Percentiles rank a stretch among this genome's conserved stretches.
Conservation (phyloP, 1,284 basidiomycete species). For the Ustilago nuda region DNA sequence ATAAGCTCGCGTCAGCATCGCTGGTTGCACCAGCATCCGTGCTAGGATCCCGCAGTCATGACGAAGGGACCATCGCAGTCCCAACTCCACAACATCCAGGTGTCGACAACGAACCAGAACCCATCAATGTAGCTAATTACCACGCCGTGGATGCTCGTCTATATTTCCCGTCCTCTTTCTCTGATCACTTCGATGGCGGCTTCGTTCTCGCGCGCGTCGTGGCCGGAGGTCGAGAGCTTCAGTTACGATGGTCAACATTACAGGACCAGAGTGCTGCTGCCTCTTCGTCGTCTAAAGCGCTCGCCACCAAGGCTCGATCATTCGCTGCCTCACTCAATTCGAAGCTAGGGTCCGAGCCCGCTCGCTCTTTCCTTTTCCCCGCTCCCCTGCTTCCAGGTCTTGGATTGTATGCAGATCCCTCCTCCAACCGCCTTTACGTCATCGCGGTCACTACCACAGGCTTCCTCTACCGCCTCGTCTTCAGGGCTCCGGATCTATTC, state of each 20-base stretch:
- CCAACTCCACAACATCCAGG: conserved; percentile 53
- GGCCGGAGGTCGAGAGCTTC: conserved; percentile 46
- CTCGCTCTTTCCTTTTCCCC: conserved; percentile 52
- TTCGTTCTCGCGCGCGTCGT: conserved; percentile 54
- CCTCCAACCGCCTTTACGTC: conserved; percentile 44
- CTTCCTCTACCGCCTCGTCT: conserved; percentile 53
- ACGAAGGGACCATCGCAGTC: conserved; percentile 38
- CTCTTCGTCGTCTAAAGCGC: conserved; percentile 18
- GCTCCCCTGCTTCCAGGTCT: conserved; percentile 53
- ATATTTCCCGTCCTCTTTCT: conserved; percentile 36
- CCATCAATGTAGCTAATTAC: conserved; percentile 26
- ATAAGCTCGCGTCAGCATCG: conserved; percentile 48
- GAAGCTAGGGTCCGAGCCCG: conserved; percentile 31
- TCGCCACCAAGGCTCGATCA: conserved; percentile 14
- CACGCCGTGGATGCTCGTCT: conserved; percentile 46
- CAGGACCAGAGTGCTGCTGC: conserved; percentile 13
- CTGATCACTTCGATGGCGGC: conserved; percentile 24
- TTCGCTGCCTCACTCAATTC: conserved; percentile 32
- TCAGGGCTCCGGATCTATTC: conserved; percentile 47
- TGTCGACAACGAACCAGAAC: conserved; percentile 22
- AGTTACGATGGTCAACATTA: conserved; percentile 49
- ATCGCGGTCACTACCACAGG: conserved; percentile 54
- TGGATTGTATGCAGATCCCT: conserved; percentile 48
- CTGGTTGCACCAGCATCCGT: conserved; percentile 25
- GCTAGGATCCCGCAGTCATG: conserved; percentile 10